Conservation (phyloP, 805 yeast species). For the Yamadazyma philogaea region DNA sequence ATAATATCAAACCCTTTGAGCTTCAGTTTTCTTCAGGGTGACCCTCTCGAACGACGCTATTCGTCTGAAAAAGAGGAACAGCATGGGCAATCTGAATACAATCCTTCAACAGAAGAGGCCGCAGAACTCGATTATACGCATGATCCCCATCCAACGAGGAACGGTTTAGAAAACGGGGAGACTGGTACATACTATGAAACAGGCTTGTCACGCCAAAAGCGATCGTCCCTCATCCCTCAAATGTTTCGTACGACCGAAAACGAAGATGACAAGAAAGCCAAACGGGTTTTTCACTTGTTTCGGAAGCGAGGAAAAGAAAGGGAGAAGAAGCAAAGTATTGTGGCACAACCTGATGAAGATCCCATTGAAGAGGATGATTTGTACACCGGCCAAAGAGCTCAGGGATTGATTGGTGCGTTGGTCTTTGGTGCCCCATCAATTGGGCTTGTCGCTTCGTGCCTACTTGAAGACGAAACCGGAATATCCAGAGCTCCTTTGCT, state of each 20-base stretch:
- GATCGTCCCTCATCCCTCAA: constrained; percentile 17
- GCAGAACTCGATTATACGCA: neutral
- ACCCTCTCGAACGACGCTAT: constrained; percentile 33
- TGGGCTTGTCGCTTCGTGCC: constrained; percentile 67
- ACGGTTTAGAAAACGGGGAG: neutral
- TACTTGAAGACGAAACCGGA: constrained; percentile 74
- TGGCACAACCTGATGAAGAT: constrained; percentile 17
- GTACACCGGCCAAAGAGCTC: constrained; percentile 36
- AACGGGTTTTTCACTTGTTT: constrained; percentile 22
- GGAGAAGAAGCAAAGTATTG: constrained; percentile 18
- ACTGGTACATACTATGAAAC: neutral
- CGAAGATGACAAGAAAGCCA: constrained; percentile 1
- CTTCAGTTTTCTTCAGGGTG: constrained; percentile 20
- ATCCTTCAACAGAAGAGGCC: constrained; percentile 4
- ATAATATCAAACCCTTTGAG: constrained; percentile 26
- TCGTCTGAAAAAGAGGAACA: constrained; percentile 28
- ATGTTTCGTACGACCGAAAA: constrained; percentile 12
- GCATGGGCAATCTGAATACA: constrained; percentile 12
- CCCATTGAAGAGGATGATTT: constrained; percentile 19
- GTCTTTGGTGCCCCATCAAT: constrained; percentile 72
- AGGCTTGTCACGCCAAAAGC: constrained; percentile 8
- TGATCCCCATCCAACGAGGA: neutral
- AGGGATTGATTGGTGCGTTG: constrained; percentile 39
- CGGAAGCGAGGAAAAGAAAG: constrained; percentile 23
- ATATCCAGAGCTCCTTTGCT: constrained; percentile 79